Conservation (phyloP, 1,139 yeast genomes). For the Candida smagusa region DNA sequence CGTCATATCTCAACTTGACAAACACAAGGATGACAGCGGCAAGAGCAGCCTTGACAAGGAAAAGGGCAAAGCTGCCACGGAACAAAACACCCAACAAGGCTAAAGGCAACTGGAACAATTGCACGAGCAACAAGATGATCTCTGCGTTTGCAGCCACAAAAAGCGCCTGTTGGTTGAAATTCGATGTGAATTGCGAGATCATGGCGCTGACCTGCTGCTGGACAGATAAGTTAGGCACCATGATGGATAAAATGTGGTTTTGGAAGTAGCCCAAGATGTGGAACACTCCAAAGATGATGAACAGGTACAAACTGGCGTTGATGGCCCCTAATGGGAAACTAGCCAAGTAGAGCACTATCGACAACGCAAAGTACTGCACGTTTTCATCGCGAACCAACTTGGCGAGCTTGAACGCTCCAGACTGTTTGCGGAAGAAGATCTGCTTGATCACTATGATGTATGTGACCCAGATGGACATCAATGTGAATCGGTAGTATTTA, state of each 20-base stretch:
- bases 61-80: constrained; percentile 10
- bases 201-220: constrained; percentile 14
- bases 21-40: constrained; percentile 35
- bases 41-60: constrained; percentile 18
- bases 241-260: constrained; percentile 13
- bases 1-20: constrained; percentile 43
- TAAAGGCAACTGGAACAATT: constrained; percentile 21
- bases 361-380: constrained; percentile 46
- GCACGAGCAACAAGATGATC: constrained; percentile 27
- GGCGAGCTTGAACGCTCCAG: constrained; percentile 11
- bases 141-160: constrained; percentile 48
- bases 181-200: constrained; percentile 35
- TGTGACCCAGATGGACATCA: constrained; percentile 42
- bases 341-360: constrained; percentile 32
- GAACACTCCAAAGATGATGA: constrained; percentile 54
- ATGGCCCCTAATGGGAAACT: constrained; percentile 30
- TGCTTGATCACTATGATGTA: constrained; percentile 49
- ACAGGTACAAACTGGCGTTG: constrained; percentile 47
- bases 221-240: constrained; percentile 10
- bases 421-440: constrained; percentile 32
- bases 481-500: constrained; percentile 34
- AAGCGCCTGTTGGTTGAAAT: constrained; percentile 45
- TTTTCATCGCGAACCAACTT: constrained; percentile 43
- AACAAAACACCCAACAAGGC: constrained; percentile 13
- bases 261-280: constrained; percentile 54